phyloP scores from a whole-genome alignment of 208 protist species.

The Crithidia mellificae region DNA sequence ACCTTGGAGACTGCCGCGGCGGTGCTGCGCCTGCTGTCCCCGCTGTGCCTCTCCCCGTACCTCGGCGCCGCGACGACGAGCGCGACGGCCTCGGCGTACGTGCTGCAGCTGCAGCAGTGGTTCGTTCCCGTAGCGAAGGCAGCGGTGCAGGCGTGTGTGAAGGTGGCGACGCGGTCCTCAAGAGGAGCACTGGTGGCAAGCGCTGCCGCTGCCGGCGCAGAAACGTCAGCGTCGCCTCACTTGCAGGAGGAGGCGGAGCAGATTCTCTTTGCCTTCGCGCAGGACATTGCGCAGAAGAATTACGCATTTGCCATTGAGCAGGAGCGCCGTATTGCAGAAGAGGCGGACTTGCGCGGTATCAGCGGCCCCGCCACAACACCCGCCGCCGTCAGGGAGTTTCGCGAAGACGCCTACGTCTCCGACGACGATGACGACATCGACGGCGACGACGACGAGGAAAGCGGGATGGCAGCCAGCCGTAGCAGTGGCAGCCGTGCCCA shows the following conservation, averaged over 20 bases:
- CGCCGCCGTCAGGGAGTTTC: background rate
- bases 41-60: constrained; percentile 64
- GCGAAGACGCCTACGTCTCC: constrained; percentile 38
- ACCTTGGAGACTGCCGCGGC: constrained; percentile 35
- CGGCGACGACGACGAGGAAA: constrained; percentile 20
- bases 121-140: constrained; percentile 42
- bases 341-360: constrained; percentile 11
- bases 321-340: constrained; percentile 55
- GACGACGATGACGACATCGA: too few relatives aligned
- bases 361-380: background rate
- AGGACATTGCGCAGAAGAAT: constrained; percentile 88
- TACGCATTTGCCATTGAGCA: constrained; percentile 65
- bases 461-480: background rate
- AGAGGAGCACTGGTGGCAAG: too few relatives aligned
- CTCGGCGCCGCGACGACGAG: constrained; percentile 8
- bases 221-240: background rate
- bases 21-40: constrained; percentile 55
- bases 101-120: constrained; percentile 41
- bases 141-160: constrained; percentile 32
- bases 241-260: constrained; percentile 22
- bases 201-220: background rate
- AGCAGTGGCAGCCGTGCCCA: background rate
- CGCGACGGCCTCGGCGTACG: constrained; percentile 2
- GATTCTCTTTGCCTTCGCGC: constrained; percentile 74
- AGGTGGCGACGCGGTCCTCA: constrained; percentile 8